These are phyloP conservation scores for Termitomyces sp. DNA, from an alignment of 768 basidiomycete species.

Conservation along the genomic window DNA sequence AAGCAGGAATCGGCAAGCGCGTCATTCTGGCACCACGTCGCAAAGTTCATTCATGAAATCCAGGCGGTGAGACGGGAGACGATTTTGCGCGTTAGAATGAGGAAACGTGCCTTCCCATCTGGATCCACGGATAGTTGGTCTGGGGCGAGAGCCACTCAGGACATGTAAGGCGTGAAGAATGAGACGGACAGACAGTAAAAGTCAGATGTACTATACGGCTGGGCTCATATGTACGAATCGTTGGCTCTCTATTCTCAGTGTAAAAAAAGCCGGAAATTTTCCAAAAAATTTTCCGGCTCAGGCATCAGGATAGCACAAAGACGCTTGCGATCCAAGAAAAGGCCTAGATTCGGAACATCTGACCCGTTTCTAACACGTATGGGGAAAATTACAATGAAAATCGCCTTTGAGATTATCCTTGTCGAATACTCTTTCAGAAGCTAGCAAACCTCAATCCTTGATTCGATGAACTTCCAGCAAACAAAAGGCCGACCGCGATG, in stretches of 20 bases:
- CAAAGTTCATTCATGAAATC: not conserved
- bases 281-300: not conserved
- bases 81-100: not conserved
- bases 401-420: not conserved
- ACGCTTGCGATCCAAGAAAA: not conserved
- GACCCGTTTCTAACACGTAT: not conserved
- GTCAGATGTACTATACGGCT: no score
- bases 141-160: no score
- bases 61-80: not conserved
- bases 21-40: not conserved
- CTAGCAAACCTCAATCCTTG: not conserved
- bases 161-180: no score
- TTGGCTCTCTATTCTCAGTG: no score
- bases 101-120: no score
- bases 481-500: no score
- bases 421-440: not conserved
- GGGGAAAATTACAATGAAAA: not conserved
- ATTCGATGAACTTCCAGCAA: no score
- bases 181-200: no score
- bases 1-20: not conserved
- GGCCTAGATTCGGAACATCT: not conserved
- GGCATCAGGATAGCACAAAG: not conserved
- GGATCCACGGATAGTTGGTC: no score
- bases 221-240: no score
- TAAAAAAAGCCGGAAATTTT: not conserved